Evolutionary conservation across 352 stramenopile genomes (phyloP), one percentile per base, ranked within the genome.

Genomic region (Phytophthora sansomeana): DNA sequence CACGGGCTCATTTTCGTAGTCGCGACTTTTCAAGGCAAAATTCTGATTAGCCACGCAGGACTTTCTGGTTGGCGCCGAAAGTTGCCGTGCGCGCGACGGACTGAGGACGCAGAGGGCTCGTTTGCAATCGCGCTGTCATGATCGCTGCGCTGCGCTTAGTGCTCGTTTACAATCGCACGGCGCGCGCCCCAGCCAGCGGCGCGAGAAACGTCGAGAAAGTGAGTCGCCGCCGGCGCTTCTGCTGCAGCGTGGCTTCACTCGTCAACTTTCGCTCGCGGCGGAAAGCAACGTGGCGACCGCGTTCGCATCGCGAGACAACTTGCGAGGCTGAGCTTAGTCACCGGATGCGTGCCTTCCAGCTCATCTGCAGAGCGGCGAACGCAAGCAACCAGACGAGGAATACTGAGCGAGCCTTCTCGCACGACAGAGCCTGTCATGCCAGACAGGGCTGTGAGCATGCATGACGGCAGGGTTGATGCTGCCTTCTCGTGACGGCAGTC

Each of bases 11-110:
- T 69, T 63, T 68, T 67, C 53, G 51, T 67, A 72, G 58, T 72
- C 64, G 58, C 64, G 64, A 63, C 53, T 53, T 60, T 59, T 55
- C 41, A 72, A 63, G 44, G 29, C 10, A 48, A 62, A 44, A 46
- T 63, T 62, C 39, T 63, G 58, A 63, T 68, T 48, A 56, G 58
- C 44, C 54, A 50, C 26, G 30, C 33, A 21, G 39, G 55, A 62
- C 63, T 62, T 72, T 72, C 49, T 67, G 21, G 43, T 35, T 33
- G 24, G 43, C 6, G 21, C 6, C 28, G 8, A 24, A 24, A 14
- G 55, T 33, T 69, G 49, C 29, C 24, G 30, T 17, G 60, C 41
- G 16, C 24, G 41, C 19, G 24, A n/a, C 46, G 17, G 21, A 26
- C 32, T 17, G 28, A 38, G 17, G 21, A 26, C 32, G 26, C 28